phyloP scores from a whole-genome alignment of 2,329 filamentous ascomycete species.

The Drechslerella coelobrocha region DNA sequence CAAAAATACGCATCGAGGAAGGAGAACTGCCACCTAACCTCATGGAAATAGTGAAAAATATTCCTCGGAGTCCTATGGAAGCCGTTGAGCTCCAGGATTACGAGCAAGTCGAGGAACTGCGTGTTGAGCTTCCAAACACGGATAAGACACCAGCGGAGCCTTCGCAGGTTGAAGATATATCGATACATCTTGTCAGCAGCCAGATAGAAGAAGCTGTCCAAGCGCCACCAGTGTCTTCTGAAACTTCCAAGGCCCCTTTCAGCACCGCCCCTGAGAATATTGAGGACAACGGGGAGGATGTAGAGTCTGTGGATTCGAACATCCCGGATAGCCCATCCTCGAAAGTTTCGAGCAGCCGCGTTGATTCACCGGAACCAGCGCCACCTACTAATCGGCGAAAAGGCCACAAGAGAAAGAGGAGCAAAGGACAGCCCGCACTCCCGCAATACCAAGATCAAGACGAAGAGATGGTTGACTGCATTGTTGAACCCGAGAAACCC shows the following conservation, averaged over 20 bases:
- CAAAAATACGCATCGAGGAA: slow-evolving; percentile 36
- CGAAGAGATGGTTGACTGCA: slow-evolving; percentile 38
- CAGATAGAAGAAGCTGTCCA: slow-evolving; percentile 28
- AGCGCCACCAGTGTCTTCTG: background rate
- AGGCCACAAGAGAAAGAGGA: slow-evolving; percentile 45
- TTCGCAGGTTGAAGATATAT: slow-evolving; percentile 39
- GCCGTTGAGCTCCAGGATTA: slow-evolving; percentile 35
- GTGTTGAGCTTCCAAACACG: background rate
- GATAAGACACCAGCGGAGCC: slow-evolving; percentile 2
- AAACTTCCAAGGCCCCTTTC: background rate
- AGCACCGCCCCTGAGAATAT: slow-evolving; percentile 4
- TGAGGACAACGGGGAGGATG: slow-evolving; percentile 17
- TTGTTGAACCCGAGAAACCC: slow-evolving; percentile 10
- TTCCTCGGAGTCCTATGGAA: slow-evolving; percentile 33
- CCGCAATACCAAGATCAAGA: slow-evolving; percentile 14
- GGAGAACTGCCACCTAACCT: slow-evolving; percentile 35
- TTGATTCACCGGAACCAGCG: slow-evolving; percentile 16
- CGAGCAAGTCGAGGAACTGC: slow-evolving; percentile 2
- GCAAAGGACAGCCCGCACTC: slow-evolving; percentile 18
- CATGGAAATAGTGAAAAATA: slow-evolving; percentile 21
- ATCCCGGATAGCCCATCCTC: slow-evolving; percentile 42
- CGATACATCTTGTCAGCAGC: slow-evolving; percentile 19
- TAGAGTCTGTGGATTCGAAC: slow-evolving; percentile 25
- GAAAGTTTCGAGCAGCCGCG: slow-evolving; percentile 9
- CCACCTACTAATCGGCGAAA: slow-evolving; percentile 11